Base-by-base conservation (phyloP, 2,329 filamentous ascomycete genomes). In the Camptophora hylomeconis region DNA sequence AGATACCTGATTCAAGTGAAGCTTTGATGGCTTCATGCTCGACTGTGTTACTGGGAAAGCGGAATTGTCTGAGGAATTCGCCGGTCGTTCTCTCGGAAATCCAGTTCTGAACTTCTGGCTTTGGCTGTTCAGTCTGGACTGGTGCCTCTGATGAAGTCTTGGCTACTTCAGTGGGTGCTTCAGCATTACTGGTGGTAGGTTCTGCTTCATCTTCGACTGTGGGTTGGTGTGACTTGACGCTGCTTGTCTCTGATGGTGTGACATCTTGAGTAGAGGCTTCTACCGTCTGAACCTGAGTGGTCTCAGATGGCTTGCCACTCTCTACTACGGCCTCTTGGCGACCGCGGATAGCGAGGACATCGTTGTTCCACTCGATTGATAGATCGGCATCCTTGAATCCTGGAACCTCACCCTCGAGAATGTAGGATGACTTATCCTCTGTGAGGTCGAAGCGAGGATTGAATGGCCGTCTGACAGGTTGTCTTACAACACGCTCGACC, bases 21-120 rank as follows among this genome's bases (percentile, higher is more conserved):
- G 71, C 71, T 52, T 64, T 70, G 42, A 75, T 70, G n/a, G 51
- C 56, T 17, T 75, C 69, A 45, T 72, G 69, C 39, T 73, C 61
- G 28, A 75, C 63, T 18, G n/a, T n/a, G 17, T 62, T 55, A 2
- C 54, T 52, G 2, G 71, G 68, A 57, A 75, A 75, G 34, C 52
- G 58, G 51, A 75, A 75, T 26, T 57, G 60, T 43, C 71, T 63
- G 35, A 65, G 60, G 54, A 75, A 75, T 30, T 67, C 61, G 39
- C 71, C 71, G 8, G 71, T 56, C 1, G 60, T 62, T 41, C 71
- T 67, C 50, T 75, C 71, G 30, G 56, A 62, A 31, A 72, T 60
- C 71, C 69, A 75, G 55, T 66, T 74, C 39, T 60, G 63, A 27
- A 58, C 39, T 20, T 47, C 22, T 19, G 30, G 21, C 28, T 41